Percentiles rank a stretch among this genome's conserved stretches.
Conservation (phyloP, 2,329 filamentous ascomycete genomes). For the Pseudocercospora fuligena region DNA sequence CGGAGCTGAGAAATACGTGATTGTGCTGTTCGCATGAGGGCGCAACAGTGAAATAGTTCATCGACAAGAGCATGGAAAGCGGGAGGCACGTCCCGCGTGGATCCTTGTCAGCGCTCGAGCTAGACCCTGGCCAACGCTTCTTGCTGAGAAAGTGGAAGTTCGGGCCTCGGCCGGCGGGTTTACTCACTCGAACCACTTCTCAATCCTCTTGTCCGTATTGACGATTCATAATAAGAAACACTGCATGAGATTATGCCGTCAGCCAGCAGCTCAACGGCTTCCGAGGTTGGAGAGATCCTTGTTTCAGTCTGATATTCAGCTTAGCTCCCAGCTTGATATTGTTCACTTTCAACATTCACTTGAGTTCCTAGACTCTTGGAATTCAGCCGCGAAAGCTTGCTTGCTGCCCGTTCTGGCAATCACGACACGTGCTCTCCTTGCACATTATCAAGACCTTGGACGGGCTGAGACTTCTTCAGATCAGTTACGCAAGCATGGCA, state of each 20-base stretch:
- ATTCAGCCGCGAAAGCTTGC: constrained; percentile 5
- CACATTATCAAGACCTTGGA: background rate
- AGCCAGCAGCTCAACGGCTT: background rate
- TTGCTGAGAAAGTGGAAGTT: background rate
- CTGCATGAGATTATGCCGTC: constrained; percentile 8
- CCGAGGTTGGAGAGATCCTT: constrained; percentile 6
- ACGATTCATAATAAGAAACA: background rate
- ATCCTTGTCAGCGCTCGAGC: background rate
- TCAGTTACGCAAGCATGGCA: constrained; percentile 15
- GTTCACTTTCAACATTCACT: background rate
- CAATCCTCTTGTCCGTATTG: background rate
- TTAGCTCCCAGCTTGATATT: background rate
- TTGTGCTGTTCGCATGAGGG: background rate
- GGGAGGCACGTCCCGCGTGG: background rate
- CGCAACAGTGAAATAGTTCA: background rate
- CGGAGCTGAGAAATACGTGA: background rate
- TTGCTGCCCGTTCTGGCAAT: constrained; percentile 3
- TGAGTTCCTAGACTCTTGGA: background rate
- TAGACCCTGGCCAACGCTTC: background rate
- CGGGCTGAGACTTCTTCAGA: background rate
- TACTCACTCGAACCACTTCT: constrained; percentile 6
- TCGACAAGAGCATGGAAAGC: background rate
- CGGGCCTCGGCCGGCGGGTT: background rate
- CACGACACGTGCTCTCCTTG: background rate
- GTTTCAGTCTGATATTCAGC: constrained; percentile 1